Percentiles rank a stretch among this genome's conserved stretches.
Conservation (phyloP, 1,284 basidiomycete genomes). For the Omphalotus olearius region DNA sequence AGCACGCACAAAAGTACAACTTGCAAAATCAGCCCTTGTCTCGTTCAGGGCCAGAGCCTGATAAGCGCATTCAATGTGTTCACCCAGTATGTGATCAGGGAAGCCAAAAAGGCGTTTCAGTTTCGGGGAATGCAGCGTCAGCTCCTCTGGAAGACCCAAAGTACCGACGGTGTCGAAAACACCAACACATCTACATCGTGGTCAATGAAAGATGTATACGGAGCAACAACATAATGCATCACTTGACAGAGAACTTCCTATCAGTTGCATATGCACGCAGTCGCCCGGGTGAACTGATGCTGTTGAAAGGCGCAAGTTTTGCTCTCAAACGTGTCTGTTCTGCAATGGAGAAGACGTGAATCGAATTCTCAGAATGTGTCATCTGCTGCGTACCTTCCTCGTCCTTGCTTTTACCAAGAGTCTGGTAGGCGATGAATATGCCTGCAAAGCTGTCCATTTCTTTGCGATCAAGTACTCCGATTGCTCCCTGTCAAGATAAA, state of each 20-base stretch:
- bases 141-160: constrained; percentile 61
- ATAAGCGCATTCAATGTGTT: constrained; percentile 60
- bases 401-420: constrained; percentile 49
- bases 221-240: constrained; percentile 15
- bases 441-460: constrained; percentile 67
- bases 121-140: constrained; percentile 38
- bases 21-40: constrained; percentile 59
- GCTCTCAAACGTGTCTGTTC: constrained; percentile 39
- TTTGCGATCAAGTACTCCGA: constrained; percentile 59
- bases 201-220: background rate
- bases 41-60: constrained; percentile 69
- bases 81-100: constrained; percentile 50
- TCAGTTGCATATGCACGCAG: constrained; percentile 40
- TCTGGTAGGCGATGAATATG: constrained; percentile 59
- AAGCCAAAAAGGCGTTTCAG: constrained; percentile 57
- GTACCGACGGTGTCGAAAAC: constrained; percentile 74
- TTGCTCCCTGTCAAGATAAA: constrained; percentile 40
- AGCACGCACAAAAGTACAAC: constrained; percentile 18
- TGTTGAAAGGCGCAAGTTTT: constrained; percentile 49
- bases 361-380: background rate
- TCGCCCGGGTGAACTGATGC: constrained; percentile 45
- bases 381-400: constrained; percentile 33
- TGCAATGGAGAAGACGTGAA: constrained; percentile 19
- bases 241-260: constrained; percentile 60
- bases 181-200: constrained; percentile 51